Evolutionary conservation across 2,329 filamentous ascomycete species (phyloP), one percentile per base, ranked within the genome.

Genomic region (Fusarium sp.): DNA sequence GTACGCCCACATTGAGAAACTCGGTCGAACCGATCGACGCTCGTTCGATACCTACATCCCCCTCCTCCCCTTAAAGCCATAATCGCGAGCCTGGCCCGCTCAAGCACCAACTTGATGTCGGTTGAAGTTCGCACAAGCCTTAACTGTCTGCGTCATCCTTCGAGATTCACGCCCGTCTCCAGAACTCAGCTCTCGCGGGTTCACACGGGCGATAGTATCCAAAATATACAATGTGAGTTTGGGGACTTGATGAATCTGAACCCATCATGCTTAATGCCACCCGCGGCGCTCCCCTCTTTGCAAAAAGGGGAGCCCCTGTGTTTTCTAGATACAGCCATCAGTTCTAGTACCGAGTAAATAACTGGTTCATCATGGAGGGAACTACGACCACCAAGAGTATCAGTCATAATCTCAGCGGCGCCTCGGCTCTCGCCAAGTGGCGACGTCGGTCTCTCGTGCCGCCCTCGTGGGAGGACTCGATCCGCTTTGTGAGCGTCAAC

Each of bases 401-500:
- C 40, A 73, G 61, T 65, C 63, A 65, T 38, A 60, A 63, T 52
- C 64, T 63, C 31, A 66, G 63, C 63, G 72, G 69, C 18, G 36
- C 72, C 18, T 31, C 76, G 33, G 68, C 65, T 47, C 56, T 82
- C 29, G 79, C 82, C 70, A 79, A 81, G 66, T 73, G 80, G 69
- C 70, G 69, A 63, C 74, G 66, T 33, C 83, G 82, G 64, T 89
- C 88, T 65, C 86, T 90, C 65, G 82, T 90, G 56, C 88, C 88
- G n/a, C 78, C 84, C 57, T 81, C 82, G 33, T 90, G 85, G 87
- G 86, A 87, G 70, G 85, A 87, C 74, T 83, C 85, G 61, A 88
- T 94, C 77, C 92, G 93, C 72, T 82, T 88, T 69, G 85, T 95
- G 74, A 85, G 86, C 72, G 88, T 92, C 79, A 85, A 88, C 66